Evolutionary conservation across 257 asterid species (phyloP).

Genomic region (Scutellaria minor): DNA sequence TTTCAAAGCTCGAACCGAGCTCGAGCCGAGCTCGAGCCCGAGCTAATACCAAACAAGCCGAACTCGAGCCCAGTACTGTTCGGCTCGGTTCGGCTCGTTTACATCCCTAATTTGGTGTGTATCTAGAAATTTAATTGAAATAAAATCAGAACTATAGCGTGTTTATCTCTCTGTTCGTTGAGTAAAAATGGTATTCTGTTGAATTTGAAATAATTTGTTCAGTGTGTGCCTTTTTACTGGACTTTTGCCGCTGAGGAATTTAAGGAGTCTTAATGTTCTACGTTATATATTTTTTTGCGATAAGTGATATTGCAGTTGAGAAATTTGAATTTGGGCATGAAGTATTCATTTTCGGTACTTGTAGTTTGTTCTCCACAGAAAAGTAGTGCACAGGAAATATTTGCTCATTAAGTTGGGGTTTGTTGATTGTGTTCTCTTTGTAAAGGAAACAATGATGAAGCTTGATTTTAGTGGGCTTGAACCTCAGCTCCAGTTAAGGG

Average conservation of each 20-base stretch:
- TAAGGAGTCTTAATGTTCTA: not conserved
- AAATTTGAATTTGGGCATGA: constrained; percentile 18
- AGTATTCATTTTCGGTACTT: not conserved
- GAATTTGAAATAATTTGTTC: not conserved
- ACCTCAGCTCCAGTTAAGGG: constrained; percentile 50
- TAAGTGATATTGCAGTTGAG: not conserved
- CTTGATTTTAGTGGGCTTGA: constrained; percentile 84
- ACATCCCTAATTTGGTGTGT: not conserved
- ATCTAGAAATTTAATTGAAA: not conserved
- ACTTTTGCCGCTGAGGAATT: not conserved
- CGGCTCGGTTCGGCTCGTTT: too few relatives aligned
- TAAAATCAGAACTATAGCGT: not conserved
- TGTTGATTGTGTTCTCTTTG: constrained; percentile 25
- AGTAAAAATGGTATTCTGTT: not conserved
- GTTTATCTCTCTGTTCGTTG: not conserved
- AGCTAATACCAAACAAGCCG: too few relatives aligned
- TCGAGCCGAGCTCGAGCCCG: too few relatives aligned
- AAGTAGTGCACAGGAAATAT: not conserved
- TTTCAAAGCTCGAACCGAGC: too few relatives aligned
- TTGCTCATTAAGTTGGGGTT: not conserved
- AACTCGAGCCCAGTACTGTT: too few relatives aligned
- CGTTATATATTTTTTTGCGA: constrained; percentile 3
- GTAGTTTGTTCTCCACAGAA: not conserved
- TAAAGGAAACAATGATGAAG: constrained; percentile 58
- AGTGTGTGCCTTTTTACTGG: not conserved